Percentiles rank a stretch among this genome's conserved stretches.
Conservation (phyloP, 2,329 filamentous ascomycete genomes). For the Arthrobotrys pseudoclavata region DNA sequence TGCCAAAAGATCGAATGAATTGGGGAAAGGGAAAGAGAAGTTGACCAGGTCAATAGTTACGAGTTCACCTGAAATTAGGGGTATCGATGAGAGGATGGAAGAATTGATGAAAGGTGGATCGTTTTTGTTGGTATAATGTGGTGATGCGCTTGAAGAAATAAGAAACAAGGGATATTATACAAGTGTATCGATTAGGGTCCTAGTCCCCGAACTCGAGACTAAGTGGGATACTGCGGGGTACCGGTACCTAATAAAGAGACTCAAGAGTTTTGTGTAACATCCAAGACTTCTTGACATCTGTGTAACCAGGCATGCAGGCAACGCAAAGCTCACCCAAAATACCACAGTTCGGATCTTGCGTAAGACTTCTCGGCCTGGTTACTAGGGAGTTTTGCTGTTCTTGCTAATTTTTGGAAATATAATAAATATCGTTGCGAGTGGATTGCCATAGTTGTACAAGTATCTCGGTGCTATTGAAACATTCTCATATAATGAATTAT, state of each 20-base stretch:
- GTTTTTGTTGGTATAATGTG: constrained; percentile 22
- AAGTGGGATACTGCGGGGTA: background rate
- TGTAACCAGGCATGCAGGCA: background rate
- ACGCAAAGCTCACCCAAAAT: background rate
- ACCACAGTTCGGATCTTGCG: background rate
- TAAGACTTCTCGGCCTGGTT: background rate
- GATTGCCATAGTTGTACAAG: too few species aligned
- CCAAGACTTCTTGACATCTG: background rate
- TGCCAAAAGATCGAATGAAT: constrained; percentile 8
- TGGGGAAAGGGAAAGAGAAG: background rate
- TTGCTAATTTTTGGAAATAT: too few species aligned
- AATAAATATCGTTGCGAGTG: too few species aligned
- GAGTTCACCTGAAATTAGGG: background rate
- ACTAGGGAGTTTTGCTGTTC: too few species aligned
- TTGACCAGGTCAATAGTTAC: background rate
- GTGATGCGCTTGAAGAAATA: background rate
- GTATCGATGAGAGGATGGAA: background rate
- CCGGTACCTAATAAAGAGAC: background rate
- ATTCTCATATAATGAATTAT: too few species aligned
- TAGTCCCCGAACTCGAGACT: background rate
- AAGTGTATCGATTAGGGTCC: background rate
- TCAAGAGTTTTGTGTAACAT: constrained; percentile 10
- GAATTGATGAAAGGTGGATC: constrained; percentile 16
- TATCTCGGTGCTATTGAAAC: too few species aligned
- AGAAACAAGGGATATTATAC: background rate